A percentile compares a stretch with the other conserved stretches of the same genome.
These are phyloP conservation scores for Acanthamoeba triangularis DNA, from an alignment of 208 protist genomes.

Conservation along the genomic window DNA sequence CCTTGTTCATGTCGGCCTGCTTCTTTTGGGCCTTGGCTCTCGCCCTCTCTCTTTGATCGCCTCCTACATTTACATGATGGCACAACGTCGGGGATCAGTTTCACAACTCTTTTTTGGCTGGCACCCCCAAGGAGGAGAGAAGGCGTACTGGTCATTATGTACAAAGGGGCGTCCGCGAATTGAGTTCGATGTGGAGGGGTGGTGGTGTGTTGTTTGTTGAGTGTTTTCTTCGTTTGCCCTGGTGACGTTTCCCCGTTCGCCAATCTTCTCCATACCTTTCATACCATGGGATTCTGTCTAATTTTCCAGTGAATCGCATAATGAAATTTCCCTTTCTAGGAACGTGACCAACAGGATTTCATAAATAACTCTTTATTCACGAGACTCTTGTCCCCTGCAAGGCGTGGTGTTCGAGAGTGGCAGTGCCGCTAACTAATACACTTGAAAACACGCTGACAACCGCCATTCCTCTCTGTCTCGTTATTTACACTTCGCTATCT, in stretches of 20 bases:
- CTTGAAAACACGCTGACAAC: not conserved
- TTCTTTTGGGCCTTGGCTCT: constrained; percentile 40
- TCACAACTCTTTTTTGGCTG: not conserved
- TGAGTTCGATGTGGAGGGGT: not conserved
- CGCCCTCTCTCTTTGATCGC: constrained; percentile 45
- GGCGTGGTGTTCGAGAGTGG: not conserved
- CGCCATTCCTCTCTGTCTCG: not conserved
- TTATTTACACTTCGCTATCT: not conserved
- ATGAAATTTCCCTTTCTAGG: not conserved
- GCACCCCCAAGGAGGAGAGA: not conserved
- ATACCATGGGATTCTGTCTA: not conserved
- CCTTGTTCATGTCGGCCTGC: not conserved
- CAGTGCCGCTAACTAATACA: not conserved
- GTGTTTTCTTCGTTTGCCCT: not conserved
- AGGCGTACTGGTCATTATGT: not conserved
- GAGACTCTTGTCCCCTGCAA: no score
- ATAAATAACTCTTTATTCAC: constrained; percentile 12
- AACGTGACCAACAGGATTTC: not conserved
- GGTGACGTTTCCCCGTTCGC: not conserved
- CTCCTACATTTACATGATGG: not conserved
- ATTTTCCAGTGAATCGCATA: not conserved
- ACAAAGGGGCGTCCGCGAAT: not conserved
- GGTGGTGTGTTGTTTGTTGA: not conserved
- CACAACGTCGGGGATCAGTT: not conserved
- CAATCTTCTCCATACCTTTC: not conserved